phyloP scores from a whole-genome alignment of 176 grass and related monocot genomes.

The Guadua angustifolia region DNA sequence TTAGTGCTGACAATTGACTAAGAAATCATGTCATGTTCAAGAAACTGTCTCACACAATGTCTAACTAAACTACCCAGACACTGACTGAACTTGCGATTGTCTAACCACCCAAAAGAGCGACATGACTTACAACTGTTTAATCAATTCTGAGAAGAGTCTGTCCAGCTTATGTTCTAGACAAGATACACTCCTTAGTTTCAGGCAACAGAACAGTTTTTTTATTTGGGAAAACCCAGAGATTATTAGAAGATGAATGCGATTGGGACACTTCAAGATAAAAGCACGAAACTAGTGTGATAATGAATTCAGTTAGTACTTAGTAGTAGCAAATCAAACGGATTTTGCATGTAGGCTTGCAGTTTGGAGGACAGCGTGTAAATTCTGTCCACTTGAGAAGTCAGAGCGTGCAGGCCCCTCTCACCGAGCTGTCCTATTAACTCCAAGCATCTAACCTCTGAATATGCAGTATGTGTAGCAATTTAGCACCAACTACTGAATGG shows the following conservation, averaged over 20 bases:
- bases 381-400: conserved; percentile 1
- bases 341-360: not conserved
- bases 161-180: not conserved
- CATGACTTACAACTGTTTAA: not conserved
- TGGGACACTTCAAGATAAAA: not conserved
- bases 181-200: not conserved
- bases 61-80: conserved; percentile 4
- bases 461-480: not conserved
- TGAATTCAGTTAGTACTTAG: conserved; percentile 1
- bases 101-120: not conserved
- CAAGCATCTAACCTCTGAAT: conserved; percentile 27
- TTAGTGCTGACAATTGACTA: conserved; percentile 6
- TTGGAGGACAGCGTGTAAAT: not conserved
- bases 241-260: not conserved
- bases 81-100: not conserved
- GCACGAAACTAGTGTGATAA: not conserved
- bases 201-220: not conserved
- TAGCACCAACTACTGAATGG: not conserved
- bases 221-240: not conserved
- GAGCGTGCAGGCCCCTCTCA: not conserved
- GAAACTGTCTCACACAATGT: not conserved
- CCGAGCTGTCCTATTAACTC: conserved; percentile 35
- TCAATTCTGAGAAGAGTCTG: not conserved
- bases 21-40: not conserved
- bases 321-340: conserved; percentile 3